phyloP scores from a whole-genome alignment of 2,329 filamentous ascomycete species.

The Ophiocordyceps camponoti-rufipedis region DNA sequence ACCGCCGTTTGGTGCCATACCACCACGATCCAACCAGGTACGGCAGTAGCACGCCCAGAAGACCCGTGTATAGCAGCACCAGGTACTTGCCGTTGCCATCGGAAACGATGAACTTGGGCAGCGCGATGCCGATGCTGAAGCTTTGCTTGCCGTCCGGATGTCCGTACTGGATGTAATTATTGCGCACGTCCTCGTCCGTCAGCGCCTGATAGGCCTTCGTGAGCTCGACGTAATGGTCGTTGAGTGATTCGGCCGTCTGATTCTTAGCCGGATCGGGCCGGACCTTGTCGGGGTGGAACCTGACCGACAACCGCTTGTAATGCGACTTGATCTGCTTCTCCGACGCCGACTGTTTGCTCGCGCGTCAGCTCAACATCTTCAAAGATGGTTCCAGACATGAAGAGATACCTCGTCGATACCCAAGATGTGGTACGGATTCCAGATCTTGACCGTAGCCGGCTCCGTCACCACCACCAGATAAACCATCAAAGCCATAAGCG shows the following conservation, averaged over 20 bases:
- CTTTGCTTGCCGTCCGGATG: constrained; percentile 97
- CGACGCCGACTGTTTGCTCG: constrained; percentile 41
- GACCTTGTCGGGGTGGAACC: constrained; percentile 85
- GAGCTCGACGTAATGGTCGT: constrained; percentile 79
- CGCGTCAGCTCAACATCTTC: neutral
- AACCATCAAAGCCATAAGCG: constrained; percentile 71
- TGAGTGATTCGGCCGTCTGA: constrained; percentile 69
- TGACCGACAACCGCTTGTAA: constrained; percentile 73
- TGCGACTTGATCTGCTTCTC: constrained; percentile 87
- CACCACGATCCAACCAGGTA: constrained; percentile 95
- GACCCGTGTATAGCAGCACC: constrained; percentile 68
- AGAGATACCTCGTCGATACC: constrained; percentile 55
- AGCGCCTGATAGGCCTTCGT: constrained; percentile 97
- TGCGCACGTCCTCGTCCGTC: constrained; percentile 91
- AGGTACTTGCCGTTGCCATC: constrained; percentile 95
- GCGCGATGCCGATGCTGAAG: constrained; percentile 90
- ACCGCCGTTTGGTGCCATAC: constrained; percentile 89
- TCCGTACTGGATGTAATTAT: constrained; percentile 91
- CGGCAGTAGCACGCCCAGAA: constrained; percentile 79
- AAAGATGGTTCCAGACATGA: neutral
- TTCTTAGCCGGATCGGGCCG: constrained; percentile 72
- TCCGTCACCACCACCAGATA: constrained; percentile 77
- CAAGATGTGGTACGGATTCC: constrained; percentile 94
- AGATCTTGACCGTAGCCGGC: constrained; percentile 55
- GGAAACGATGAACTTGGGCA: constrained; percentile 81